A percentile compares a stretch with the other conserved stretches of the same genome.
phyloP scores from a whole-genome alignment of 2,329 filamentous ascomycete species.

The Arachnomyces sp. region DNA sequence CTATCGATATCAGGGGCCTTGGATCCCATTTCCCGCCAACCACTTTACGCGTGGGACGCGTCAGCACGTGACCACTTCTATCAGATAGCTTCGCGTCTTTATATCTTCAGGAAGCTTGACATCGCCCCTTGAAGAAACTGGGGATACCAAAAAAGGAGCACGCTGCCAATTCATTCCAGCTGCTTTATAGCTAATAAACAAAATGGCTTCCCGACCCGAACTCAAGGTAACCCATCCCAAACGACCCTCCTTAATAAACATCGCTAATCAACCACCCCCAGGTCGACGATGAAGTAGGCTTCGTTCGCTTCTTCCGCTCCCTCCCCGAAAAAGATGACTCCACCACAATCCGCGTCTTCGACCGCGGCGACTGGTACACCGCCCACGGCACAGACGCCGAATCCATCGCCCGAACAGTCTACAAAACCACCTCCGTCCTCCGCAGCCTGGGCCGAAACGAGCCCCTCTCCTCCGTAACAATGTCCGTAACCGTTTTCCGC shows the following conservation, averaged over 20 bases:
- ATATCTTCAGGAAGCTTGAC: slow-evolving; percentile 5
- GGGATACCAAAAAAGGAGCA: slow-evolving; percentile 1
- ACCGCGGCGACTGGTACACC: slow-evolving; percentile 91
- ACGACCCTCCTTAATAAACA: slow-evolving; percentile 1
- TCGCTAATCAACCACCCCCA: slow-evolving; percentile 27
- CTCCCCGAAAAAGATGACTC: slow-evolving; percentile 59
- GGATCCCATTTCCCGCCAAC: too few species aligned
- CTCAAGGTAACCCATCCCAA: slow-evolving; percentile 50
- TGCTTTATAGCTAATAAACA: slow-evolving; percentile 18
- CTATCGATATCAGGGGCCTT: too few species aligned
- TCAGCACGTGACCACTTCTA: slow-evolving; percentile 25
- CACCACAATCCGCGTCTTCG: slow-evolving; percentile 77
- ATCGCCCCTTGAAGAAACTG: too few species aligned
- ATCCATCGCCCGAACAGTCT: slow-evolving; percentile 58
- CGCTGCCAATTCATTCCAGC: slow-evolving; percentile 2
- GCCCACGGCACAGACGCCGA: slow-evolving; percentile 44
- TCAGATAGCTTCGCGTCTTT: slow-evolving; percentile 17
- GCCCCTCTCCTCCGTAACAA: slow-evolving; percentile 83
- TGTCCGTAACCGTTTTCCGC: slow-evolving; percentile 89
- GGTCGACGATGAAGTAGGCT: slow-evolving; percentile 95
- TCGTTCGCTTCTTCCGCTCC: slow-evolving; percentile 94
- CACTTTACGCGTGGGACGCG: slow-evolving; percentile 31
- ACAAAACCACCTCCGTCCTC: slow-evolving; percentile 95
- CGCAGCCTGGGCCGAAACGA: slow-evolving; percentile 79
- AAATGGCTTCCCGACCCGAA: slow-evolving; percentile 65